Evolutionary conservation across 2,329 filamentous ascomycete genomes (phyloP), one percentile per base, ranked within the genome.

Genomic region (Tolypocladium ovalisporum): DNA sequence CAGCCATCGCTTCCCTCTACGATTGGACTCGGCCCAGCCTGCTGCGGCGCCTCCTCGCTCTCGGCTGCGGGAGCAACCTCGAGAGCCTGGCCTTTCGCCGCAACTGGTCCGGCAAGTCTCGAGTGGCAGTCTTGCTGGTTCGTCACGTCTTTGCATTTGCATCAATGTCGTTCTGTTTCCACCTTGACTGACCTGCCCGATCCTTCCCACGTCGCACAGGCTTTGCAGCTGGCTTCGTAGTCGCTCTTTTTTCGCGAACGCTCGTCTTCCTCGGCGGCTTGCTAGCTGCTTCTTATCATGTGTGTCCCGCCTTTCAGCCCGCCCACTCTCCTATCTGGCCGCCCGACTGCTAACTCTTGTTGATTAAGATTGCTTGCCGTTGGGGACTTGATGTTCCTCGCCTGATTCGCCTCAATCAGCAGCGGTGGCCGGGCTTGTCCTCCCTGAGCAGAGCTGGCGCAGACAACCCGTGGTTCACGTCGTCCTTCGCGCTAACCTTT

Each of bases 401-500:
- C 1, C 63, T 72, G 52, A 59, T 76, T 22, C 68, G 69, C 29
- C 62, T 77, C 36, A 70, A 73, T 57, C 29, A 35, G 54, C 70
- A 74, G 55, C 65, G 66, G 22, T 57, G 74, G 27, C 57, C 58
- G 7, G 65, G 68, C 27, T 63, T 68, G 54, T 76, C 75, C 47
- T 68, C 72, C 19, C 64, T 82, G 47, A 68, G 78, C 52, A 76
- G 75, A 5, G 73, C 79, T 52, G 71, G 86, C 56, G 76, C 80
- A 63, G 76, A 80, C 59, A 81, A 84, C 63, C 79, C 82, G 2
- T 80, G 81, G 22, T 87, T 88, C 67, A 87, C 86, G 67, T 68
- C 85, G 27, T 84, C 85, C 3, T 91, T 92, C 68, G 83, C 84
- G n/a, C 66, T 83, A 47, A 87, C 88, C 34, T 91, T 91, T 72